phyloP scores from a whole-genome alignment of 2,329 filamentous ascomycete species.

The Colletotrichum sp. region DNA sequence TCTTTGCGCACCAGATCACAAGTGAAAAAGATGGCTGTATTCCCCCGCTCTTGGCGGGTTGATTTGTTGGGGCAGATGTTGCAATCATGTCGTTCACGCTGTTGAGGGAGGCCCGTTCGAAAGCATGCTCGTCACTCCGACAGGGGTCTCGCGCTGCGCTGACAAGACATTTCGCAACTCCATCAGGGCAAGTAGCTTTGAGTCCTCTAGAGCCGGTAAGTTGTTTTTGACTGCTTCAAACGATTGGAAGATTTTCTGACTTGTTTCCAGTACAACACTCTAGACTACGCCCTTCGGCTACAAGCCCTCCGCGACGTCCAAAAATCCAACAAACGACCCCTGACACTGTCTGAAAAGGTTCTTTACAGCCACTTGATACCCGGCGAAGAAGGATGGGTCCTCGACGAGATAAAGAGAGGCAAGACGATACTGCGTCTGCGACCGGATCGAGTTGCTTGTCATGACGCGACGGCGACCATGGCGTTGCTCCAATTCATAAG shows the following conservation, averaged over 20 bases:
- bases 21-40: background rate
- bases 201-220: constrained; percentile 26
- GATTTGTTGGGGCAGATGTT: background rate
- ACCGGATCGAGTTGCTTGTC: constrained; percentile 44
- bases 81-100: background rate
- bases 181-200: constrained; percentile 13
- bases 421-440: constrained; percentile 39
- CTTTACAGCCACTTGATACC: constrained; percentile 41
- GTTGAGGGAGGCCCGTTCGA: background rate
- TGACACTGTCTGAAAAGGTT: constrained; percentile 42
- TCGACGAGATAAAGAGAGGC: constrained; percentile 36
- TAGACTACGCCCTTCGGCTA: constrained; percentile 23
- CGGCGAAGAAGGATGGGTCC: constrained; percentile 25
- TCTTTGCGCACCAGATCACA: background rate
- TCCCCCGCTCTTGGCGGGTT: background rate
- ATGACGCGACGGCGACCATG: constrained; percentile 48
- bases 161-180: background rate
- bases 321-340: constrained; percentile 27
- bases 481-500: constrained; percentile 46
- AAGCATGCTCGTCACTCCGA: background rate
- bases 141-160: background rate
- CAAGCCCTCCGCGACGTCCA: constrained; percentile 20
- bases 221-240: background rate
- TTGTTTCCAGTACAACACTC: constrained; percentile 5
- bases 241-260: background rate